phyloP scores from a whole-genome alignment of 495 filamentous ascomycete genomes.

The Trichoderma reesei region DNA sequence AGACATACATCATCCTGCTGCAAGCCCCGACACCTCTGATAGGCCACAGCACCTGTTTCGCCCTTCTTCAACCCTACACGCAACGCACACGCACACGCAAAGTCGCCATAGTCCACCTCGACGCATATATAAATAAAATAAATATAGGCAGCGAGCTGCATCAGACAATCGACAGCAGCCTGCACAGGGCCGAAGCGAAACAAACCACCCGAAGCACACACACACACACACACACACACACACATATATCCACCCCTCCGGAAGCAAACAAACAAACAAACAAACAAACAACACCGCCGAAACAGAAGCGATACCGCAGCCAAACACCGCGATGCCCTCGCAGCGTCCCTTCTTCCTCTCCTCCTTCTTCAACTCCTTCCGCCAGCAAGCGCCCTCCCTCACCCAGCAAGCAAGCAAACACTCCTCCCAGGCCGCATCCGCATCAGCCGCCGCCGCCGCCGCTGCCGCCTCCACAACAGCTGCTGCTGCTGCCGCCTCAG shows the following conservation, averaged over 20 bases:
- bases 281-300: background rate
- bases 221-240: no score
- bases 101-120: background rate
- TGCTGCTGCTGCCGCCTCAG: conserved; percentile 18
- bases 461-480: conserved; percentile 20
- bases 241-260: no score
- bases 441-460: conserved; percentile 19
- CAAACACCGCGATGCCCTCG: conserved; percentile 44
- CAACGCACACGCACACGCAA: background rate
- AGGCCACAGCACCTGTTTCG: background rate
- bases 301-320: background rate
- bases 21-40: background rate
- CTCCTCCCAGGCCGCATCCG: conserved; percentile 20
- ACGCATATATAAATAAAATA: background rate
- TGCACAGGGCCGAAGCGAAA: background rate
- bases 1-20: background rate
- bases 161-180: background rate
- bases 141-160: background rate
- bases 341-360: conserved; percentile 74
- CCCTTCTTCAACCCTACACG: background rate
- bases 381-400: conserved; percentile 34
- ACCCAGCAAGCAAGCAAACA: conserved; percentile 36
- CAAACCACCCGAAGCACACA: no score
- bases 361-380: conserved; percentile 79
- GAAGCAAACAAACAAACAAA: no score